Conservation (phyloP, 805 yeast genomes). For the Saturnispora halmiae region DNA sequence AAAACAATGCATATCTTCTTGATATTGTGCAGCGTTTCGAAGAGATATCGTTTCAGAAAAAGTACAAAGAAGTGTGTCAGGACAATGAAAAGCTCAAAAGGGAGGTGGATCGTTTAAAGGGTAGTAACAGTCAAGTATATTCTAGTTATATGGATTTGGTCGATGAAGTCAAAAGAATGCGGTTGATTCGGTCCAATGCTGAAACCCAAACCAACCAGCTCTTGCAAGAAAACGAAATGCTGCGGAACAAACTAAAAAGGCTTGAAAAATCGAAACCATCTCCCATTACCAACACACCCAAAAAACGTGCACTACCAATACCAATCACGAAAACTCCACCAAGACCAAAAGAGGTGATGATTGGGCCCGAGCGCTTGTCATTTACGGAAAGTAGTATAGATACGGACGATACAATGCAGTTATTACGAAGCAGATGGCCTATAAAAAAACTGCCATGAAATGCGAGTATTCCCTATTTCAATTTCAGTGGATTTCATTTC, state of each 20-base stretch:
- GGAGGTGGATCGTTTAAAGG: conserved; percentile 19
- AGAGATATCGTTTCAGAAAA: conserved; percentile 18
- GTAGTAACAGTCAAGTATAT: conserved; percentile 20
- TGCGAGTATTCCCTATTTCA: background rate
- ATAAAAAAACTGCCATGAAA: conserved; percentile 1
- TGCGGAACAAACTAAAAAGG: background rate
- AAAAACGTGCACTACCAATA: too few species aligned
- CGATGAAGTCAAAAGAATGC: conserved; percentile 10
- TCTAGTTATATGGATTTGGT: conserved; percentile 21
- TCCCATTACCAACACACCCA: too few species aligned
- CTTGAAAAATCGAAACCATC: background rate
- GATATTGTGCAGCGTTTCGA: conserved; percentile 16
- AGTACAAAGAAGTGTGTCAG: conserved; percentile 9
- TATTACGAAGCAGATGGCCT: conserved; percentile 9
- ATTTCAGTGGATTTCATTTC: background rate
- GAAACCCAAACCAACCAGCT: background rate
- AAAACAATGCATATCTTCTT: conserved; percentile 13
- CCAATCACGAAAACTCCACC: too few species aligned
- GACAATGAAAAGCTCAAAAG: conserved; percentile 6
- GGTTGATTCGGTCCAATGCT: background rate
- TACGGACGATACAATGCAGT: conserved; percentile 10
- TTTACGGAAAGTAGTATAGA: too few species aligned
- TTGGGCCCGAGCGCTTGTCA: too few species aligned
- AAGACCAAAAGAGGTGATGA: too few species aligned
- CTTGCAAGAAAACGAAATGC: background rate